phyloP scores from a whole-genome alignment of 768 basidiomycete genomes.

The Clitopilus passeckerianus region DNA sequence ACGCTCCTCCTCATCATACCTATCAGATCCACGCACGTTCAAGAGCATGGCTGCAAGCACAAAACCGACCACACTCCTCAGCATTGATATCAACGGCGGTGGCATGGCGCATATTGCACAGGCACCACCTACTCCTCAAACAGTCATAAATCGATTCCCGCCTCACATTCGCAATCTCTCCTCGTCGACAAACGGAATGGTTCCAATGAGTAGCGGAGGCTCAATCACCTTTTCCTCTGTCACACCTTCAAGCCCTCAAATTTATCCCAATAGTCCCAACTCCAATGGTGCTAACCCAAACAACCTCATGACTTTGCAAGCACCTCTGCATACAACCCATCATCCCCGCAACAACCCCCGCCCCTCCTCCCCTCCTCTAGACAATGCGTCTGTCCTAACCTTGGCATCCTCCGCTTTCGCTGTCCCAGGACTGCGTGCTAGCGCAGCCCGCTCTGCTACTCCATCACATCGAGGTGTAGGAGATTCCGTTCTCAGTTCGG shows the following conservation, averaged over 20 bases:
- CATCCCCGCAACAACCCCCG: slow-evolving; percentile 96
- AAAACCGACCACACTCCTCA: slow-evolving; percentile 92
- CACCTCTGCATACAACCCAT: slow-evolving; percentile 85
- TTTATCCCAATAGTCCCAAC: slow-evolving; percentile 21
- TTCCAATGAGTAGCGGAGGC: slow-evolving; percentile 39
- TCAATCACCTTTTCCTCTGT: slow-evolving; percentile 70
- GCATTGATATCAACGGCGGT: slow-evolving; percentile 74
- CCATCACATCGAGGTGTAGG: slow-evolving; percentile 49
- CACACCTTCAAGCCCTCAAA: slow-evolving; percentile 37
- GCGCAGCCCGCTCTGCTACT: slow-evolving; percentile 38
- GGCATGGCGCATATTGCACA: slow-evolving; percentile 93
- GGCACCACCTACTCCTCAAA: slow-evolving; percentile 58
- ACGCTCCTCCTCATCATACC: slow-evolving; percentile 76
- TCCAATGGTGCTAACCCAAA: slow-evolving; percentile 19
- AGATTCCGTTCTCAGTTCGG: slow-evolving; percentile 75
- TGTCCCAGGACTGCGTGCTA: slow-evolving; percentile 50
- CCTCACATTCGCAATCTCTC: slow-evolving; percentile 62
- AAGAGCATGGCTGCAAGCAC: slow-evolving; percentile 83
- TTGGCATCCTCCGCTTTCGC: slow-evolving; percentile 93
- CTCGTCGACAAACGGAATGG: slow-evolving; percentile 38
- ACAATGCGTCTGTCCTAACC: slow-evolving; percentile 90
- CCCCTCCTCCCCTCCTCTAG: slow-evolving; percentile 84
- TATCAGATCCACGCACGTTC: slow-evolving; percentile 79
- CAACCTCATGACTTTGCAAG: slow-evolving; percentile 47
- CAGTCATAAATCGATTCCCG: slow-evolving; percentile 46